Evolutionary conservation across 805 yeast species (phyloP), one percentile per base, ranked within the genome.

Genomic region (Vanderwaltozyma verrucispora): DNA sequence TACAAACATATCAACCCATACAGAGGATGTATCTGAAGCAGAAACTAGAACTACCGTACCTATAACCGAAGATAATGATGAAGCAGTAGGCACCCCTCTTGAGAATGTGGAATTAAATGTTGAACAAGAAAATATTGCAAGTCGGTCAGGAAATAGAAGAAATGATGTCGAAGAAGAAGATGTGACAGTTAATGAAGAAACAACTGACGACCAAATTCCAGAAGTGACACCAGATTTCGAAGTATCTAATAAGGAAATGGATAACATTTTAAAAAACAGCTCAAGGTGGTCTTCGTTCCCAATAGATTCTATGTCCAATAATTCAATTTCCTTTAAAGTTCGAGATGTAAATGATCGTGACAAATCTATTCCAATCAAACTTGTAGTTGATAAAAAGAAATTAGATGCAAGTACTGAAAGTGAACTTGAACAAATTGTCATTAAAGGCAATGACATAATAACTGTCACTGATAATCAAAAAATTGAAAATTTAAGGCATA

Each of bases 401-500:
- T 13, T 14, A 12, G 7, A 32, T 4, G 18, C 5, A 29, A 17
- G 4, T 14, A 17, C 17, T 7, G 17, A 14, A 5, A 13, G 14
- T 18, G 25, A 14, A 12, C 13, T 26, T 7, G 17, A 25, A 18
- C 28, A 25, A 12, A 17, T 35, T 9, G 30, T 35, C 1, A 35
- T 35, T 3, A 33, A 28, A 28, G 29, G 30, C 21, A 18, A 37
- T 13, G 30, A 29, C 19, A 35, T 37, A 28, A 34, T 16, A 32
- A 28, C 28, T 23, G 30, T 17, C 23, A 32, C n/a, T 28, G 31
- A 40, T 28, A 17, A 34, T 7, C 36, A 40, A 18, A 41, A 41
- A 12, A 37, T 47, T 19, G 44, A 42, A 20, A 33, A 33, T 11
- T 20, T 52, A 38, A 48, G 45, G 31, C 42, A 52, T 26, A 49